Conservation (phyloP, 2,329 filamentous ascomycete genomes). For the Penicillium sp. region DNA sequence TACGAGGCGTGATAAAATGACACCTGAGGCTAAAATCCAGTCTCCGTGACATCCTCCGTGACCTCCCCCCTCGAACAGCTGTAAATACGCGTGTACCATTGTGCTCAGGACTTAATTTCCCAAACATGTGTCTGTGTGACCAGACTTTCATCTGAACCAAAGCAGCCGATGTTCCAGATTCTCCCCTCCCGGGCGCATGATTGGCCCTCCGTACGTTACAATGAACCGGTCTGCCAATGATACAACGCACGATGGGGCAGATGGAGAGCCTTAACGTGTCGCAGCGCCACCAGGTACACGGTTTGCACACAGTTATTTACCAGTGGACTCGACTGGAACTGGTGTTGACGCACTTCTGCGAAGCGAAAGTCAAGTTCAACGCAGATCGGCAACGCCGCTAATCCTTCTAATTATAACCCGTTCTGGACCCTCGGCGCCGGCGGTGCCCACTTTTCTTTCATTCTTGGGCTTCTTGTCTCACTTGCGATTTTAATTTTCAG, state of each 20-base stretch:
- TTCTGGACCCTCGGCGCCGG: conserved; percentile 5
- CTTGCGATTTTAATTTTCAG: conserved; percentile 8
- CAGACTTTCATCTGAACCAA: background rate
- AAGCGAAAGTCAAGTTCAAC: background rate
- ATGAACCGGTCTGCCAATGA: conserved; percentile 12
- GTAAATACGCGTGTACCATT: background rate
- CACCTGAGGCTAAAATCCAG: background rate
- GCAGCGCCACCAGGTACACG: conserved; percentile 7
- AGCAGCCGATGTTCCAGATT: conserved; percentile 17
- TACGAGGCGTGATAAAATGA: background rate
- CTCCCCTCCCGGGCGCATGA: conserved; percentile 2
- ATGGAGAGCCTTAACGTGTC: conserved; percentile 8
- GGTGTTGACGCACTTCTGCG: conserved; percentile 2
- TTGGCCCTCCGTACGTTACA: conserved; percentile 6
- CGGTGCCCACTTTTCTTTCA: conserved; percentile 21
- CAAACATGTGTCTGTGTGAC: conserved; percentile 5
- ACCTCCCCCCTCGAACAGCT: background rate
- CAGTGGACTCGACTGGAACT: background rate
- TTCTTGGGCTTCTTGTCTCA: conserved; percentile 19
- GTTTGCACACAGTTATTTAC: background rate
- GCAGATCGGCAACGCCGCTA: conserved; percentile 9
- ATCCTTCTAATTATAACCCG: conserved; percentile 21
- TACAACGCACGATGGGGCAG: conserved; percentile 4
- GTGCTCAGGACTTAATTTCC: background rate
- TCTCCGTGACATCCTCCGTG: background rate